Evolutionary conservation across 805 yeast species (phyloP).

Genomic region (Pichia manshurica): DNA sequence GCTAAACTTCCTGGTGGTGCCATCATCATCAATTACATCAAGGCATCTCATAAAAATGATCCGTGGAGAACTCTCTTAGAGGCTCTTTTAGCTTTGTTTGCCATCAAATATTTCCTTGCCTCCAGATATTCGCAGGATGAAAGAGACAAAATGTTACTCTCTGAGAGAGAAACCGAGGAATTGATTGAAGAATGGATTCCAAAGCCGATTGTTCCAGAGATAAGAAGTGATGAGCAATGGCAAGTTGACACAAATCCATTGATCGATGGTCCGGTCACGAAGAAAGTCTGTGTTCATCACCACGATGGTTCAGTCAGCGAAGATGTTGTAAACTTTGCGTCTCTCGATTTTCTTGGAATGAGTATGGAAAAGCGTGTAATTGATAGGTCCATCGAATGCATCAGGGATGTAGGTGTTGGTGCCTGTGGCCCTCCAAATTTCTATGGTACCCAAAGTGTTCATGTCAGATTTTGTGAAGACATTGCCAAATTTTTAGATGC

Average conservation of each 20-base stretch:
- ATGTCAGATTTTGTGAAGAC: conserved; percentile 69
- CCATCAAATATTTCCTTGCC: conserved; percentile 74
- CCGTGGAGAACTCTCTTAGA: conserved; percentile 87
- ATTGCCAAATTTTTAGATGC: conserved; percentile 71
- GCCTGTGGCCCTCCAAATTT: conserved; percentile 98
- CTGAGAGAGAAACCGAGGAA: conserved; percentile 66
- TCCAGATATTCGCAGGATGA: conserved; percentile 73
- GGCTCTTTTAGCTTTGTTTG: conserved; percentile 68
- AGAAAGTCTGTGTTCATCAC: conserved; percentile 30
- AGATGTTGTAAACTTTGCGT: conserved; percentile 57
- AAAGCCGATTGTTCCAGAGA: conserved; percentile 63
- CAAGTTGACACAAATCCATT: conserved; percentile 59
- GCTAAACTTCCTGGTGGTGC: conserved; percentile 49
- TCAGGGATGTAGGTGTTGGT: conserved; percentile 82
- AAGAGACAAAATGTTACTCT: conserved; percentile 58
- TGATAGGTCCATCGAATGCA: conserved; percentile 49
- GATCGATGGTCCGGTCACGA: conserved; percentile 45
- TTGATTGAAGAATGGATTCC: conserved; percentile 91
- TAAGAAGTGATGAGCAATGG: conserved; percentile 52
- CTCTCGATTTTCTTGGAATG: conserved; percentile 66
- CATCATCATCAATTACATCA: conserved; percentile 62
- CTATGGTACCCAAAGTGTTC: conserved; percentile 92
- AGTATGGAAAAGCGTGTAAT: conserved; percentile 43
- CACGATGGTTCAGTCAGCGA: conserved; percentile 21
- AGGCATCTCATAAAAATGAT: conserved; percentile 85